Conservation (phyloP, 345 rosid genomes). For the Schrenkiella parvula region DNA sequence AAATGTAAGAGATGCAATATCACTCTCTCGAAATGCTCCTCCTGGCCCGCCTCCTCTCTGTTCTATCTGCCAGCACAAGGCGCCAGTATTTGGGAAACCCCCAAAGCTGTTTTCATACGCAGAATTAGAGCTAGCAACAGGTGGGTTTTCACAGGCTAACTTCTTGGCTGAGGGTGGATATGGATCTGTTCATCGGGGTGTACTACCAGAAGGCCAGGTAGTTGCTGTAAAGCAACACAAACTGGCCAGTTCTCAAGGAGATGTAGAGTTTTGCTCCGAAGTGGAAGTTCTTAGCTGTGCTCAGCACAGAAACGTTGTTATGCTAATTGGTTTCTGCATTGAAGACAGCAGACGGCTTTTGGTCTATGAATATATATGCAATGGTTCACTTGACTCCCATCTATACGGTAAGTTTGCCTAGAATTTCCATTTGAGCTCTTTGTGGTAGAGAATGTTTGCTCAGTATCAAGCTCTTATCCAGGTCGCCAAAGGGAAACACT, state of each 20-base stretch:
- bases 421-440: neutral
- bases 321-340: constrained; percentile 95
- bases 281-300: constrained; percentile 99
- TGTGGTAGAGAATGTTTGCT: constrained; percentile 9
- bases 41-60: constrained; percentile 96
- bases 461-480: constrained; percentile 30
- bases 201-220: constrained; percentile 94
- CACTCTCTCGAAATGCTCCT: constrained; percentile 76
- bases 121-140: constrained; percentile 96
- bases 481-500: constrained; percentile 62
- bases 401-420: constrained; percentile 61
- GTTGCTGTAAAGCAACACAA: constrained; percentile 99
- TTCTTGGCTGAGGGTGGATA: constrained; percentile 99
- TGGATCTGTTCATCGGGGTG: constrained; percentile 98
- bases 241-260: constrained; percentile 98
- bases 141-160: constrained; percentile 95
- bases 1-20: constrained; percentile 78
- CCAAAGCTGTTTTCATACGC: constrained; percentile 94
- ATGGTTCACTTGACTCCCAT: constrained; percentile 94
- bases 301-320: constrained; percentile 95
- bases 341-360: constrained; percentile 89
- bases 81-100: constrained; percentile 95
- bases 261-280: constrained; percentile 96
- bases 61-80: constrained; percentile 96
- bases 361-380: constrained; percentile 98